phyloP scores from a whole-genome alignment of 345 rosid species.

The Euphorbia peplus region DNA sequence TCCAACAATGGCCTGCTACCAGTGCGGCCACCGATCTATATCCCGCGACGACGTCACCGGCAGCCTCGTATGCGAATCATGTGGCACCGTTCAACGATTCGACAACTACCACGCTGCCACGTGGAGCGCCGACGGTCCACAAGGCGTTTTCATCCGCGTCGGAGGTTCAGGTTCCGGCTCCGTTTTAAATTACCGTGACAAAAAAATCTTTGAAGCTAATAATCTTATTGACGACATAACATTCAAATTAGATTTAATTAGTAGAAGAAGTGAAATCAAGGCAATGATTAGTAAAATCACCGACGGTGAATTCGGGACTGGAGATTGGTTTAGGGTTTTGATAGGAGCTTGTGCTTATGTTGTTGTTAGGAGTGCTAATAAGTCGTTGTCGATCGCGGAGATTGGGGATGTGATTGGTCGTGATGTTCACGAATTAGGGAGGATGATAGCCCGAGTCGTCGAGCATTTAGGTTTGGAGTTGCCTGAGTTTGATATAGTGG shows the following conservation, averaged over 20 bases:
- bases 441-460: conserved; percentile 65
- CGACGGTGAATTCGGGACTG: conserved; percentile 58
- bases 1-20: conserved; percentile 36
- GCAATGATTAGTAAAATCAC: conserved; percentile 46
- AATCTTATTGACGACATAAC: conserved; percentile 38
- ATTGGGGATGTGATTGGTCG: conserved; percentile 39
- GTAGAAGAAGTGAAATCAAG: conserved; percentile 30
- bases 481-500: conserved; percentile 52
- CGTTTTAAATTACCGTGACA: conserved; percentile 45
- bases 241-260: conserved; percentile 29
- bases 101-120: conserved; percentile 47
- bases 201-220: conserved; percentile 56
- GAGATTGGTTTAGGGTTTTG: conserved; percentile 63
- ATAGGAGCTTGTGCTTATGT: conserved; percentile 71
- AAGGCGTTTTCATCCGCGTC: conserved; percentile 49
- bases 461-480: conserved; percentile 46
- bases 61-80: conserved; percentile 38
- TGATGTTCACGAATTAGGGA: conserved; percentile 62
- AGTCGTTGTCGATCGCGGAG: conserved; percentile 50
- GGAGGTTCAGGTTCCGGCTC: conserved; percentile 65
- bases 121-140: conserved; percentile 44
- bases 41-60: conserved; percentile 46
- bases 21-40: conserved; percentile 44
- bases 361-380: conserved; percentile 45
- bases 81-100: conserved; percentile 43